Conservation (phyloP, 2,329 filamentous ascomycete species). For the Phyllosticta paracitricarpa region DNA sequence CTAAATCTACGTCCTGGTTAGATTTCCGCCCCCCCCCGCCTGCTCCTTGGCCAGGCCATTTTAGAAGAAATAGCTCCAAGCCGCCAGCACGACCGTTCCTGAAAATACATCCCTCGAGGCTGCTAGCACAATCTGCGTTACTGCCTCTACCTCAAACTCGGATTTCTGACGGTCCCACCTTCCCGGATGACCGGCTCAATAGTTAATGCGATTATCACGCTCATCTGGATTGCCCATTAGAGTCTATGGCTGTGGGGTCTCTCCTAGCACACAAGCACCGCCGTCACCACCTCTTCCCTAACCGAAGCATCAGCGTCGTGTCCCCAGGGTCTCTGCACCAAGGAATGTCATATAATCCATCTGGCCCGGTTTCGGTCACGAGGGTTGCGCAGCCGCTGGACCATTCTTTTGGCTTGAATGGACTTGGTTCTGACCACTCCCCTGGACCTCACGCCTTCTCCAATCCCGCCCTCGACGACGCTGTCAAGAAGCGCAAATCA, state of each 20-base stretch:
- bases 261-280: slow-evolving; percentile 20
- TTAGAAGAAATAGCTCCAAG: slow-evolving; percentile 2
- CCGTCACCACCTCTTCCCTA: slow-evolving; percentile 23
- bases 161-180: not conserved
- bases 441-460: slow-evolving; percentile 1
- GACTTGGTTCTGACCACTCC: not conserved
- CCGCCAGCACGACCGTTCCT: slow-evolving; percentile 3
- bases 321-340: slow-evolving; percentile 18
- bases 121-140: not conserved
- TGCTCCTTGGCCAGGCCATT: not conserved
- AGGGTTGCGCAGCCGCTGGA: slow-evolving; percentile 13
- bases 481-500: slow-evolving; percentile 26
- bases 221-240: slow-evolving; percentile 1
- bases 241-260: slow-evolving; percentile 28
- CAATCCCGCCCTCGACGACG: slow-evolving; percentile 15
- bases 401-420: slow-evolving; percentile 3
- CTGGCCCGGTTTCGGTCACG: slow-evolving; percentile 20
- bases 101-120: slow-evolving; percentile 3
- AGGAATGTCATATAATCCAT: slow-evolving; percentile 27
- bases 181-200: slow-evolving; percentile 5
- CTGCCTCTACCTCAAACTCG: not conserved
- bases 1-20: slow-evolving; percentile 3
- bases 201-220: not conserved
- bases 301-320: slow-evolving; percentile 21
- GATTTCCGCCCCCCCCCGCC: slow-evolving; percentile 2